These are phyloP conservation scores for Calocera viscosa DNA, from an alignment of 768 basidiomycete genomes.

Conservation along the genomic window DNA sequence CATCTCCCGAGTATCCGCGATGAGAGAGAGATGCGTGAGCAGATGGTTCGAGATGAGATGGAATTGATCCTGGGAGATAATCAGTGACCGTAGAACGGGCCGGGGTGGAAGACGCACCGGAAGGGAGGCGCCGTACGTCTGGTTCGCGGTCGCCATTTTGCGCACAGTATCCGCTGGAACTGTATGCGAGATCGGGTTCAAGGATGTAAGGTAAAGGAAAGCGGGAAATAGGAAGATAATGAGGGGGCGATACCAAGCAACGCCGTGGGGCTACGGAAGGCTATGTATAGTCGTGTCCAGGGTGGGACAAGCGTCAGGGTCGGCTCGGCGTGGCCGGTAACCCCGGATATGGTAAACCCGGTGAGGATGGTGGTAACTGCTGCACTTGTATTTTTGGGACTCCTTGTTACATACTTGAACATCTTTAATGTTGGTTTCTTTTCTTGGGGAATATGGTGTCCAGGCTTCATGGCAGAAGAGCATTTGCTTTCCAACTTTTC, in stretches of 20 bases:
- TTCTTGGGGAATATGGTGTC: too few relatives aligned
- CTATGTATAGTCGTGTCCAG: too few relatives aligned
- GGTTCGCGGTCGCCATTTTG: background rate
- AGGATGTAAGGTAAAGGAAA: background rate
- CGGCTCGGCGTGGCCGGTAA: too few relatives aligned
- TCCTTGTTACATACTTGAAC: too few relatives aligned
- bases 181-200: background rate
- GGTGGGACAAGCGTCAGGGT: too few relatives aligned
- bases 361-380: too few relatives aligned
- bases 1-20: conserved; percentile 33
- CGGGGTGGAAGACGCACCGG: background rate
- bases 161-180: background rate
- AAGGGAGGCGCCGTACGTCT: background rate
- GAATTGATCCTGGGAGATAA: conserved; percentile 10
- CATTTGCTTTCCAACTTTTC: too few relatives aligned
- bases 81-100: background rate
- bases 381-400: too few relatives aligned
- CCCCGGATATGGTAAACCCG: too few relatives aligned
- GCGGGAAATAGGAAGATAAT: background rate
- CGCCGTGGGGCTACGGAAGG: too few relatives aligned
- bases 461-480: too few relatives aligned
- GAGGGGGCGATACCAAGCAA: background rate
- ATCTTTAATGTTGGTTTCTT: too few relatives aligned
- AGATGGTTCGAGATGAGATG: conserved; percentile 9
- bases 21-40: conserved; percentile 12